Evolutionary conservation across 495 filamentous ascomycete genomes (phyloP).

Genomic region (Lepidopterella palustris): DNA sequence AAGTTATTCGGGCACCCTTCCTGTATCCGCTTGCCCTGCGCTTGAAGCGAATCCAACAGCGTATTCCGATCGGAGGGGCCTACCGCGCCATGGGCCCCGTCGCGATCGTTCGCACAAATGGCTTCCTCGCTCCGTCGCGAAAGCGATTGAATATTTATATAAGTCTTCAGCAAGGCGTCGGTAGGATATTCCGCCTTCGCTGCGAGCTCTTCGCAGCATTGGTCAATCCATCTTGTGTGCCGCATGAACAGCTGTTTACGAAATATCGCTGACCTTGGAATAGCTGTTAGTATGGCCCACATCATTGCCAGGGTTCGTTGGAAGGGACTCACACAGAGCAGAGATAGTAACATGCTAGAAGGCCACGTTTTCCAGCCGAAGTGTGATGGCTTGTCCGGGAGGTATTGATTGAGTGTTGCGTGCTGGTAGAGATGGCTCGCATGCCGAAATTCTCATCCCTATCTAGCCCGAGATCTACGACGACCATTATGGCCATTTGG

Average conservation of each 20-base stretch:
- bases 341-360: neutral
- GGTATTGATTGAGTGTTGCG: neutral
- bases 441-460: neutral
- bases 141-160: neutral
- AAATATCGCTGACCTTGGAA: neutral
- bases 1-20: neutral
- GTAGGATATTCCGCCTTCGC: neutral
- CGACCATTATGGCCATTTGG: neutral
- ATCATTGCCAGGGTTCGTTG: neutral
- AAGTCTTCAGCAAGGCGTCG: neutral
- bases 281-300: neutral
- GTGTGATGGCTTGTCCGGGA: neutral
- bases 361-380: neutral
- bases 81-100: neutral
- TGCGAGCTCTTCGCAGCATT: neutral
- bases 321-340: neutral
- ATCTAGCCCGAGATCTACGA: neutral
- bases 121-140: neutral
- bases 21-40: neutral
- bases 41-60: neutral
- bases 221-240: neutral
- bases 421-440: neutral
- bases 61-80: neutral
- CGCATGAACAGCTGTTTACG: conserved; percentile 1
- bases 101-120: neutral